These are phyloP conservation scores for Fibroporia radiculosa DNA, from an alignment of 768 basidiomycete species.

Conservation along the genomic window DNA sequence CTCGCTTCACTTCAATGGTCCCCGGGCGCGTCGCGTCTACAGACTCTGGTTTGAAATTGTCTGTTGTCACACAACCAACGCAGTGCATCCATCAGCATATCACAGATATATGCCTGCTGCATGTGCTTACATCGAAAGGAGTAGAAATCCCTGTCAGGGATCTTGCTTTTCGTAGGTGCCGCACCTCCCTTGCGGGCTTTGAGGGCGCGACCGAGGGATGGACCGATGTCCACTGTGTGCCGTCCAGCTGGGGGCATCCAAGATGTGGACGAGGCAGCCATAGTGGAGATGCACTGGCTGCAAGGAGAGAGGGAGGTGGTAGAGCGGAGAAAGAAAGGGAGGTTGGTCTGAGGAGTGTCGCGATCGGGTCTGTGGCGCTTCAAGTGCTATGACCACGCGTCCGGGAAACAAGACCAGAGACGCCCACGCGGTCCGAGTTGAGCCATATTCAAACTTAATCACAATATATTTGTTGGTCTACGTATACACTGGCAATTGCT, in stretches of 20 bases:
- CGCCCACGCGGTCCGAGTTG: no score
- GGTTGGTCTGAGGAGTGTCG: not conserved
- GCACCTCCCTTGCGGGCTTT: constrained; percentile 55
- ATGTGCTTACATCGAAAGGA: constrained; percentile 60
- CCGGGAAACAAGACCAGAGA: no score
- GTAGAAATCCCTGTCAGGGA: constrained; percentile 65
- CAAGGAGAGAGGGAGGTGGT: not conserved
- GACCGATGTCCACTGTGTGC: constrained; percentile 52
- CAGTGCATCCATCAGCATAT: not conserved
- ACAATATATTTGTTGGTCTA: no score
- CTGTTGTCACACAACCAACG: constrained; percentile 29
- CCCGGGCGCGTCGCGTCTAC: constrained; percentile 62
- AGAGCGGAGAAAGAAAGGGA: not conserved
- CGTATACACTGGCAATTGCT: no score
- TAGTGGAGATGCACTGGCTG: not conserved
- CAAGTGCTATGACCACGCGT: no score
- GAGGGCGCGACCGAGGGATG: constrained; percentile 55
- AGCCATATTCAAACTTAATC: no score
- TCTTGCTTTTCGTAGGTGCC: constrained; percentile 34
- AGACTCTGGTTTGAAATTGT: constrained; percentile 70
- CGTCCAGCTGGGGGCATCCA: constrained; percentile 55
- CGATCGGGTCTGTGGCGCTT: not conserved
- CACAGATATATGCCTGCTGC: not conserved
- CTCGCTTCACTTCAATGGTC: constrained; percentile 51
- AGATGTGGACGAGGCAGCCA: constrained; percentile 15